Base-by-base conservation (phyloP, 108 stramenopile genomes). In the Chaetoceros tenuissimus region DNA sequence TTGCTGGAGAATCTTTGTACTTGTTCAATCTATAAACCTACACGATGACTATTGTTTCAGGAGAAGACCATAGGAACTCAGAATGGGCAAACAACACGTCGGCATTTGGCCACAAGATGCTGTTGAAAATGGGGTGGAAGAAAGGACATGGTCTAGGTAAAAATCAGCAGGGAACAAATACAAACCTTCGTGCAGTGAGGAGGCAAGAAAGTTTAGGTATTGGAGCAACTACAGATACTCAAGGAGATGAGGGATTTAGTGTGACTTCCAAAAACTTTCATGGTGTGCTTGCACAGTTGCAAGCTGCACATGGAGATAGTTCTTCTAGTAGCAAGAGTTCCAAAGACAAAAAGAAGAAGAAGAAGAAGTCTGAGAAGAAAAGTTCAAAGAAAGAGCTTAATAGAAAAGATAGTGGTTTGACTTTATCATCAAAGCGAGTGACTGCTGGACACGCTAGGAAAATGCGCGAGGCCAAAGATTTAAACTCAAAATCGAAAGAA, bases 81-180 rank as follows among this genome's bases (percentile, higher is more conserved):
- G 63, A 73, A 60, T 92, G 90, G 90, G 69, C 77, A 31, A 70
- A 72, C 58, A 82, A 84, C 62, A 51, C 57, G 8, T 70, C 72
- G 29, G 63, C 73, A 19, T 77, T 74, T 57, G 95, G 91, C 0
- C 53, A 71, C 24, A 72, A 69, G 53, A 68, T 94, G 72, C 73
- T 96, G 29, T 43, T 69, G 17, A 92, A 94, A 62, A 93, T 96
- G 92, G 95, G 95, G 26, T 96, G 92, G 91, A 84, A 75, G 48
- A 87, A 96, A 45, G 89, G 88, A 2, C 48, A 73, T 48, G 92
- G 84, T 24, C 71, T 96, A n/a, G 95, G 95, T 28, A 48, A 67
- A 46, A 51, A 78, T 13, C 73, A 80, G 62, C 79, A 81, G 63
- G 83, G 79, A 0, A 78, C 68, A 0, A 51, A 54, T 17, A 62